Evolutionary conservation across 352 stramenopile species (phyloP).

Genomic region (Phytophthora foliorum): DNA sequence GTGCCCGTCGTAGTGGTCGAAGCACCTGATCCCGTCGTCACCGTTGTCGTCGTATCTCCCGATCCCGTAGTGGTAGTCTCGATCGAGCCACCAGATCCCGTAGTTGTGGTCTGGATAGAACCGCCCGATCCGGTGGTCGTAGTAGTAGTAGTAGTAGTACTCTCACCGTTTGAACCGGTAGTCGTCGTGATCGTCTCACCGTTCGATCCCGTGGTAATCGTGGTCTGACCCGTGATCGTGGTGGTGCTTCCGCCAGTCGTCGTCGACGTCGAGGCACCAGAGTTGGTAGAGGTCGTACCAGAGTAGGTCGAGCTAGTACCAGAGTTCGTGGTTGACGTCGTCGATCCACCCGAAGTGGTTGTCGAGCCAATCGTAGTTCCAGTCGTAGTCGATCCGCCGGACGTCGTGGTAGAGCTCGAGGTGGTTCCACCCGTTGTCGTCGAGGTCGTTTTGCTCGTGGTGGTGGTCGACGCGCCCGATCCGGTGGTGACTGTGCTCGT

Average conservation of each 20-base stretch:
- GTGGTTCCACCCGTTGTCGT: constrained; percentile 20
- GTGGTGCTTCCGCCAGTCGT: constrained; percentile 8
- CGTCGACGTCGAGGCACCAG: neutral
- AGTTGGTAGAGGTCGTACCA: constrained; percentile 11
- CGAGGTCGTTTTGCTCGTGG: constrained; percentile 14
- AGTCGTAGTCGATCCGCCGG: constrained; percentile 13
- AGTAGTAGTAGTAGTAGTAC: constrained; percentile 8
- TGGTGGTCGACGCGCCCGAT: constrained; percentile 28
- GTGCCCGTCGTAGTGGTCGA: constrained; percentile 30
- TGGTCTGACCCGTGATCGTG: constrained; percentile 25
- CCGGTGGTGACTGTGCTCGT: constrained; percentile 29
- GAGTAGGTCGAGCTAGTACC: constrained; percentile 18
- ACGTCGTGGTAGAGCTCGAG: constrained; percentile 3
- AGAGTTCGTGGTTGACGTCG: constrained; percentile 10
- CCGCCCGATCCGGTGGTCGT: constrained; percentile 30
- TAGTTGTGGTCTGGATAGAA: constrained; percentile 24
- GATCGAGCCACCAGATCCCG: constrained; percentile 26
- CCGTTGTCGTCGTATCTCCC: constrained; percentile 14
- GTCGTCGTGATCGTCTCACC: constrained; percentile 23
- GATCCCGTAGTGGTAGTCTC: constrained; percentile 24
- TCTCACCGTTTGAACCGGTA: constrained; percentile 14
- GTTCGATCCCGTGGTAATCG: constrained; percentile 17
- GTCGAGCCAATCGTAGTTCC: constrained; percentile 18
- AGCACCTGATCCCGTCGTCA: constrained; percentile 20
- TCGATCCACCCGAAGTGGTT: constrained; percentile 10